A percentile compares a stretch with the other conserved stretches of the same genome.
Conservation (phyloP, 1,284 basidiomycete species). For the Anthracocystis walkeri region DNA sequence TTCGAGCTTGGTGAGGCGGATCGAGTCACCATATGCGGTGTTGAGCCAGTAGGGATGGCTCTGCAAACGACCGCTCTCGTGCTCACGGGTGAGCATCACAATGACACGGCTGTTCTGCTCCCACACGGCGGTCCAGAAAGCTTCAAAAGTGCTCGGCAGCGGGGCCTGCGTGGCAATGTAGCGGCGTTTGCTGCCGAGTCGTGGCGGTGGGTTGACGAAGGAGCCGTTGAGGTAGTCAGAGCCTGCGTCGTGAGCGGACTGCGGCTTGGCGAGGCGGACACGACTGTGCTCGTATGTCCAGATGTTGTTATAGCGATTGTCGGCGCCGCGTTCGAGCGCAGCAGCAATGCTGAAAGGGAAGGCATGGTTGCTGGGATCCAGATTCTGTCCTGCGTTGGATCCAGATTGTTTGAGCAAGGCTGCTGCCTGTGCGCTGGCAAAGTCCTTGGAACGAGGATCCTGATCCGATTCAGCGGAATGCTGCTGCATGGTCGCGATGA, state of each 20-base stretch:
- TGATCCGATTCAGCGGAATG: slow-evolving; percentile 74
- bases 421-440: slow-evolving; percentile 31
- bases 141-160: slow-evolving; percentile 85
- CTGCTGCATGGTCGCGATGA: slow-evolving; percentile 92
- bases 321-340: slow-evolving; percentile 91
- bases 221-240: slow-evolving; percentile 67
- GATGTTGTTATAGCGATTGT: slow-evolving; percentile 88
- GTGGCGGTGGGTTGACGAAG: slow-evolving; percentile 55
- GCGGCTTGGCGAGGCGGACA: slow-evolving; percentile 56
- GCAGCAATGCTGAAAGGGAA: slow-evolving; percentile 94
- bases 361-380: slow-evolving; percentile 24
- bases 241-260: slow-evolving; percentile 41
- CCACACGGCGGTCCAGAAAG: slow-evolving; percentile 86
- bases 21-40: slow-evolving; percentile 76
- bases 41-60: slow-evolving; percentile 92
- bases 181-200: slow-evolving; percentile 69
- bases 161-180: slow-evolving; percentile 98
- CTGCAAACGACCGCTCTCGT: slow-evolving; percentile 88
- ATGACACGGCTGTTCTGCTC: slow-evolving; percentile 74
- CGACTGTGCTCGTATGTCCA: slow-evolving; percentile 91
- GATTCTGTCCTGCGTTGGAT: slow-evolving; percentile 6
- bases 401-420: slow-evolving; percentile 31
- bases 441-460: slow-evolving; percentile 48
- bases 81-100: slow-evolving; percentile 86
- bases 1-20: slow-evolving; percentile 50